phyloP scores from a whole-genome alignment of 257 asterid species.

The Linaria vulgaris region DNA sequence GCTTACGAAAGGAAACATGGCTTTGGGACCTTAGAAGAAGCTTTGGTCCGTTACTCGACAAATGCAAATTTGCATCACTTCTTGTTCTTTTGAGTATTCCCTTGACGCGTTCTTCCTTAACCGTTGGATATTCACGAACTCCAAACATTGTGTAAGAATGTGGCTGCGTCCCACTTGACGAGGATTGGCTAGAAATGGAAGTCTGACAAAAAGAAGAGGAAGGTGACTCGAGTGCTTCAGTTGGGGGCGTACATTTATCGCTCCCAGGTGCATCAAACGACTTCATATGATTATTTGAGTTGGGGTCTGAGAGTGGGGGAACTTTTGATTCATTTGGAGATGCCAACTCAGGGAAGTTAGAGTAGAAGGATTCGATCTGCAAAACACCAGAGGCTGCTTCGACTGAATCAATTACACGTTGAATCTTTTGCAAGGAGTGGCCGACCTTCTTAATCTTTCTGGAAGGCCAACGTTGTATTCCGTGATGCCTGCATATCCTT shows the following conservation, averaged over 20 bases:
- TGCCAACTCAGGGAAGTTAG: slow-evolving; percentile 69
- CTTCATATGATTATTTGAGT: slow-evolving; percentile 28
- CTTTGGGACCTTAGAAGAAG: slow-evolving; percentile 54
- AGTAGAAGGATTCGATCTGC: slow-evolving; percentile 75
- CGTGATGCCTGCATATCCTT: slow-evolving; percentile 95
- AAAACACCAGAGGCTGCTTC: slow-evolving; percentile 75
- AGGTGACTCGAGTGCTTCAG: slow-evolving; percentile 50
- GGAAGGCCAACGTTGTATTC: slow-evolving; percentile 96
- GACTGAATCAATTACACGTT: slow-evolving; percentile 89
- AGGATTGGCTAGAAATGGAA: slow-evolving; percentile 70
- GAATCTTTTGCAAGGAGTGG: slow-evolving; percentile 81
- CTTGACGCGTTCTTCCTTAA: slow-evolving; percentile 36
- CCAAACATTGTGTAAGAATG: slow-evolving; percentile 23
- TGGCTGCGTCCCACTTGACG: slow-evolving; percentile 52
- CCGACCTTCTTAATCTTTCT: slow-evolving; percentile 93
- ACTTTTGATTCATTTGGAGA: slow-evolving; percentile 56
- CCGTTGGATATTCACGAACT: slow-evolving; percentile 26
- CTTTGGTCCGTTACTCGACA: slow-evolving; percentile 42
- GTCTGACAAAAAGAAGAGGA: slow-evolving; percentile 71
- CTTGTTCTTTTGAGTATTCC: slow-evolving; percentile 44
- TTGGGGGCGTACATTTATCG: slow-evolving; percentile 30
- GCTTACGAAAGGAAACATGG: slow-evolving; percentile 39
- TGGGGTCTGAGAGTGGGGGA: slow-evolving; percentile 40
- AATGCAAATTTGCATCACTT: slow-evolving; percentile 59
- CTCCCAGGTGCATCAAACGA: slow-evolving; percentile 31